phyloP scores from a whole-genome alignment of 345 rosid genomes.

The Pistacia integerrima region DNA sequence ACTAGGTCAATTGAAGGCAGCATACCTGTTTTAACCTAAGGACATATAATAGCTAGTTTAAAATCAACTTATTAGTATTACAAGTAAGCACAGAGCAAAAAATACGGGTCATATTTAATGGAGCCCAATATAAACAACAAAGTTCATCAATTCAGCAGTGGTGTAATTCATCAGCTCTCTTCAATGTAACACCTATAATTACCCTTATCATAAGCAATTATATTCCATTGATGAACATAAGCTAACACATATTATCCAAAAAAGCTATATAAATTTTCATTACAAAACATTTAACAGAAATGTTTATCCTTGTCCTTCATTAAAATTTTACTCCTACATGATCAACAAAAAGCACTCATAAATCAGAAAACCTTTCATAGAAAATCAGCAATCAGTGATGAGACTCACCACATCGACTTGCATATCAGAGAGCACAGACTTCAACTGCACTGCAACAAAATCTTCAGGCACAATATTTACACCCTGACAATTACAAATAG shows the following conservation, averaged over 20 bases:
- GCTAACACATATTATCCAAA: background rate
- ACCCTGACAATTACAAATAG: constrained; percentile 34
- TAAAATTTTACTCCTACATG: background rate
- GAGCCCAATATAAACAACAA: too few species aligned
- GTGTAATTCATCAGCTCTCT: background rate
- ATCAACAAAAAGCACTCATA: background rate
- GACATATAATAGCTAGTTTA: constrained; percentile 14
- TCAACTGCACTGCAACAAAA: constrained; percentile 71
- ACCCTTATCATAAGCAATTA: background rate
- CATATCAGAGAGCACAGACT: constrained; percentile 93
- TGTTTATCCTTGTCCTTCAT: background rate
- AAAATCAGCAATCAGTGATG: background rate
- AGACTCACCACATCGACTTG: constrained; percentile 81
- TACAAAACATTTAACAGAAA: too few species aligned
- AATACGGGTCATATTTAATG: too few species aligned
- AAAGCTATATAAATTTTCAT: background rate
- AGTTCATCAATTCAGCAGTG: background rate
- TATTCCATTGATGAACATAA: background rate
- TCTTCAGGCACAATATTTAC: constrained; percentile 51
- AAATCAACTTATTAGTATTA: background rate
- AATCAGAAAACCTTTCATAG: background rate
- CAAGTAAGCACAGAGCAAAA: background rate
- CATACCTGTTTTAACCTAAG: constrained; percentile 96
- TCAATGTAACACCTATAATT: background rate
- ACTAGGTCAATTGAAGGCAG: constrained; percentile 76